Percentiles rank a stretch among this genome's conserved stretches.
phyloP scores from a whole-genome alignment of 116 monocot species.

The Zostera marina region DNA sequence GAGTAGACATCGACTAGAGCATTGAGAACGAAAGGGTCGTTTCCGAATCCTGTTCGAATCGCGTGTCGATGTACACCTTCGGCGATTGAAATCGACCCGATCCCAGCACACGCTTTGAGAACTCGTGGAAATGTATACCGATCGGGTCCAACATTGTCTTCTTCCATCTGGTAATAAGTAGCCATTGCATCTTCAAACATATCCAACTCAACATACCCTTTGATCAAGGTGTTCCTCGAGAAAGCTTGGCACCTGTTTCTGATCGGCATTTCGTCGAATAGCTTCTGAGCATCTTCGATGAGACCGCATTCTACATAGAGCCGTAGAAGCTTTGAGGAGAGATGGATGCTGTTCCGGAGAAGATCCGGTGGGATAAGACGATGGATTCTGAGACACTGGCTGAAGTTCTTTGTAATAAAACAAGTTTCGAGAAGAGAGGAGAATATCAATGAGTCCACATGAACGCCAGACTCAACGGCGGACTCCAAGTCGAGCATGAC shows the following conservation, averaged over 20 bases:
- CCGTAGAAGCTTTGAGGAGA: slow-evolving; percentile 40
- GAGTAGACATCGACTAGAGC: slow-evolving; percentile 70
- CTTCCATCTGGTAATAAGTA: slow-evolving; percentile 72
- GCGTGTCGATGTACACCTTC: slow-evolving; percentile 41
- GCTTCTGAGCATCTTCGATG: slow-evolving; percentile 38
- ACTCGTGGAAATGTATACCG: slow-evolving; percentile 60
- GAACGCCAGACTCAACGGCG: slow-evolving; percentile 22
- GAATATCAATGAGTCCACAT: slow-evolving; percentile 31
- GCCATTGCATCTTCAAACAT: slow-evolving; percentile 66
- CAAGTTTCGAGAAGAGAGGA: slow-evolving; percentile 57
- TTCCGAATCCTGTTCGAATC: slow-evolving; percentile 38
- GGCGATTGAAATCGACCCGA: slow-evolving; percentile 32
- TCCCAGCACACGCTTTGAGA: slow-evolving; percentile 56
- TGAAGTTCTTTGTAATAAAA: slow-evolving; percentile 17
- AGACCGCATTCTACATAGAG: slow-evolving; percentile 34
- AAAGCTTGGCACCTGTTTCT: slow-evolving; percentile 18
- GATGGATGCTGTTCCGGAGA: slow-evolving; percentile 20
- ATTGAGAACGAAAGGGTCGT: slow-evolving; percentile 39
- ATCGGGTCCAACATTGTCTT: slow-evolving; percentile 52
- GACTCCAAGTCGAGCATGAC: slow-evolving; percentile 38
- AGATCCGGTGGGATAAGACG: slow-evolving; percentile 48
- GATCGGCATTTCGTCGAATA: slow-evolving; percentile 62
- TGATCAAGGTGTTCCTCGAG: slow-evolving; percentile 56
- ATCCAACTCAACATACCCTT: slow-evolving; percentile 38
- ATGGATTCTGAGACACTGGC: slow-evolving; percentile 30